phyloP scores from a whole-genome alignment of 108 stramenopile genomes.

The Nitzschia putrida region DNA sequence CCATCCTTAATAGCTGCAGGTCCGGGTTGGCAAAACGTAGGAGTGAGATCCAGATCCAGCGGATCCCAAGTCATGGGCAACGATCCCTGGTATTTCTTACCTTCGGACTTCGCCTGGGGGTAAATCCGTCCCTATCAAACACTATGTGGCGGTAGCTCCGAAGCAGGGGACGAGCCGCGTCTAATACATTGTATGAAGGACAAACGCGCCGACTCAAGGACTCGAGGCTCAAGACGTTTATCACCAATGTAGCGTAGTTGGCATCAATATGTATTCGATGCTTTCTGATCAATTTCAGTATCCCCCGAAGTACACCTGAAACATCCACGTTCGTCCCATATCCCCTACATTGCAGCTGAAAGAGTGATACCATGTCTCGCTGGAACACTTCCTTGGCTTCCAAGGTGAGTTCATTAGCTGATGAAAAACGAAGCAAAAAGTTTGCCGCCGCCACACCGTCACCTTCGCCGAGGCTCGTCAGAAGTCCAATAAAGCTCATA shows the following conservation, averaged over 20 bases:
- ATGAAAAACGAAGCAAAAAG: constrained; percentile 61
- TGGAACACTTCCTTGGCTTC: constrained; percentile 48
- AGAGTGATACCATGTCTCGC: constrained; percentile 61
- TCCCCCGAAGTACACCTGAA: constrained; percentile 69
- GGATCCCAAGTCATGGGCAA: not conserved
- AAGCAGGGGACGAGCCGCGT: constrained; percentile 70
- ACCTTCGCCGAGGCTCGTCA: constrained; percentile 69
- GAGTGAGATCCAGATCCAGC: not conserved
- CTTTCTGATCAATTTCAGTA: constrained; percentile 61
- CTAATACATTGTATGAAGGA: constrained; percentile 81
- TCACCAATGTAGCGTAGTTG: constrained; percentile 84
- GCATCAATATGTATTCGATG: constrained; percentile 75
- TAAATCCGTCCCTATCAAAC: constrained; percentile 32
- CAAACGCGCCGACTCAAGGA: constrained; percentile 61
- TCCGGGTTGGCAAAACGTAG: not conserved
- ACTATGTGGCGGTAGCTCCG: constrained; percentile 38
- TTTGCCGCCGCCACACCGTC: constrained; percentile 67
- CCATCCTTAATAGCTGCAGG: constrained; percentile 6
- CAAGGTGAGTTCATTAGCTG: constrained; percentile 35
- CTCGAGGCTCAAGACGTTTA: constrained; percentile 82
- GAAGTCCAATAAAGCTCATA: constrained; percentile 71
- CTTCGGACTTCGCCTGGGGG: constrained; percentile 20
- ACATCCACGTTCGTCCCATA: constrained; percentile 79
- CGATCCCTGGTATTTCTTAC: constrained; percentile 8
- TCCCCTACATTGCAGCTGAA: constrained; percentile 60